Conservation (phyloP, 257 asterid species). For the Scutellaria barbata region DNA sequence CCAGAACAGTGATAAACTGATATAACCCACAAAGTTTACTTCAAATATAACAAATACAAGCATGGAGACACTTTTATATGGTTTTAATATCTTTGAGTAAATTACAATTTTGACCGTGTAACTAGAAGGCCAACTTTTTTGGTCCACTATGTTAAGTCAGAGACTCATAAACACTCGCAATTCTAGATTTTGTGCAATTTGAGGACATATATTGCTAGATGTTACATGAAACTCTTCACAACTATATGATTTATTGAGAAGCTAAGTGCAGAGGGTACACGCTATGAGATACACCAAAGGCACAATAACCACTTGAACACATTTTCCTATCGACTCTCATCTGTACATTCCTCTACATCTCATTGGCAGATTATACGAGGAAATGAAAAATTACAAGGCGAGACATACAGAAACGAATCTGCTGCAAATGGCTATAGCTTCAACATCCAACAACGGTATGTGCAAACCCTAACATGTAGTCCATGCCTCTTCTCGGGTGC, state of each 20-base stretch:
- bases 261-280: slow-evolving; percentile 35
- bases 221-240: not conserved
- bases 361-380: slow-evolving; percentile 35
- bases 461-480: slow-evolving; percentile 12
- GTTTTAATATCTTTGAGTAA: too few species aligned
- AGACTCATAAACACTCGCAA: not conserved
- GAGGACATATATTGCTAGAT: too few species aligned
- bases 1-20: not conserved
- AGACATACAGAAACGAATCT: slow-evolving; percentile 30
- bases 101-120: not conserved
- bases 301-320: slow-evolving; percentile 49
- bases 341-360: slow-evolving; percentile 63
- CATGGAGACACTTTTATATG: not conserved
- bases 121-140: not conserved
- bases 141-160: not conserved
- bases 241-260: slow-evolving; percentile 36
- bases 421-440: slow-evolving; percentile 25
- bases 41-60: not conserved
- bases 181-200: not conserved
- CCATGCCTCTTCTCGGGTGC: not conserved
- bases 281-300: slow-evolving; percentile 24
- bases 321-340: slow-evolving; percentile 44
- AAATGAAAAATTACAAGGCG: slow-evolving; percentile 30
- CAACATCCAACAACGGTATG: slow-evolving; percentile 28
- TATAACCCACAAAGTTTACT: not conserved